Evolutionary conservation across 495 filamentous ascomycete species (phyloP), one percentile per base, ranked within the genome.

Genomic region (Talaromyces liani): DNA sequence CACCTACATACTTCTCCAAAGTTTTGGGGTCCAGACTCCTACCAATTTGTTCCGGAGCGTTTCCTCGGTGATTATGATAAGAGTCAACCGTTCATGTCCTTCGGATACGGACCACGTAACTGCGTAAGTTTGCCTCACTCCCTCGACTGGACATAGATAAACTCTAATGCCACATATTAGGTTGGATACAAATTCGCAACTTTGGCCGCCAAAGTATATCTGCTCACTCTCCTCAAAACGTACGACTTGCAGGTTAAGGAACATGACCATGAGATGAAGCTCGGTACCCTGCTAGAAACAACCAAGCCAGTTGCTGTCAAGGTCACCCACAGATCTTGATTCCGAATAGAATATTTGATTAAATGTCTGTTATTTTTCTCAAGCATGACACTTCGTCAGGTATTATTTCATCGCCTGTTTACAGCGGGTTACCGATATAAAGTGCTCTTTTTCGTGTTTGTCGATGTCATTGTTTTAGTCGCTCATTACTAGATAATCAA

Each of bases 101-200:
- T 67, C 45, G 65, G 65, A 20, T 67, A 67, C 29, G 65, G 65
- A 66, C 65, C 65, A 62, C 65, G 65, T 22, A 67, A 57, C 64
- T 67, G 65, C 56, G 65, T 67, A 66, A 67, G 65, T 56, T 49
- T 67, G 34, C 24, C 39, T 31, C 29, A 31, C 36, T 64, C 25
- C 24, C 61, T 45, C 18, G 9, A 45, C 5, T 45, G 4, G 4
- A 45, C 5, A 16, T 10, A 18, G 2, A 45, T 6, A 45, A 45
- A 31, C 7, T 7, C 16, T 45, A 45, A 45, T 4, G 5, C 41
- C 5, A 45, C 41, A 6, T 18, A n/a, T 6, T 1, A 45, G 41
- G 41, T 45, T 18, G 41, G 41, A 18, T 45, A 45, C 41, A 45
- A 45, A 67, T 66, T 67, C 29, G 39, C 65, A 7, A 67, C 61